Base-by-base conservation (phyloP, 2,329 filamentous ascomycete species). In the Fonsecaea monophora region DNA sequence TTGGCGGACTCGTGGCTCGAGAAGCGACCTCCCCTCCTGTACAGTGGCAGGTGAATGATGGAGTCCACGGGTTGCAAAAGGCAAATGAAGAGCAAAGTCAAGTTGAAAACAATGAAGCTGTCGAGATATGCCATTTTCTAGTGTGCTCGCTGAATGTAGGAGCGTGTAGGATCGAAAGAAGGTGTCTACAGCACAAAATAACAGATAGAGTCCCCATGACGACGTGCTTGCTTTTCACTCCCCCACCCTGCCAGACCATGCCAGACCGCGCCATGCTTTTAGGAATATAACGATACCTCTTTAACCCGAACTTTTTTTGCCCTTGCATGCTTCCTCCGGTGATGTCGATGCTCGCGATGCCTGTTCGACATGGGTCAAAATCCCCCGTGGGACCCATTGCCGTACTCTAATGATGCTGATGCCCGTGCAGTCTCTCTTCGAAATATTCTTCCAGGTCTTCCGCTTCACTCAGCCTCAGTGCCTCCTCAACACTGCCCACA, bases 401-500 rank as follows among this genome's bases (percentile, higher is more conserved):
- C 80, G 5, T 25, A 30, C 13, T 37, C 53, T 64, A 48, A 25
- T 32, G 56, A 34, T 32, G 56, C 18, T 54, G 42, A 56, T 55
- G 60, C 18, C 48, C 62, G 37, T 55, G 58, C 37, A 63, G 7
- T 13, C 62, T 59, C 18, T 71, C 60, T 12, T 64, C 66, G 56
- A 73, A 75, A 59, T 79, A 79, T 69, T 80, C 77, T 8, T 75
- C 78, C 66, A 81, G 69, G 62, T 87, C 86, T 76, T 92, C 89
- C 9, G 88, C 82, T 80, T 97, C 94, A 0, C 91, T 92, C 82
- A 94, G 81, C 60, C 89, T 86, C 72, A 99, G 78, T 1, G 95
- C 95, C 76, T 96, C 91, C 60, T 93, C 89, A 1, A 98, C 93
- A 71, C 91, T 90, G 30, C 86, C 84, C 8, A 96, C 90, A 78